Evolutionary conservation across 352 stramenopile genomes (phyloP).

Genomic region (Phytopythium montanum): DNA sequence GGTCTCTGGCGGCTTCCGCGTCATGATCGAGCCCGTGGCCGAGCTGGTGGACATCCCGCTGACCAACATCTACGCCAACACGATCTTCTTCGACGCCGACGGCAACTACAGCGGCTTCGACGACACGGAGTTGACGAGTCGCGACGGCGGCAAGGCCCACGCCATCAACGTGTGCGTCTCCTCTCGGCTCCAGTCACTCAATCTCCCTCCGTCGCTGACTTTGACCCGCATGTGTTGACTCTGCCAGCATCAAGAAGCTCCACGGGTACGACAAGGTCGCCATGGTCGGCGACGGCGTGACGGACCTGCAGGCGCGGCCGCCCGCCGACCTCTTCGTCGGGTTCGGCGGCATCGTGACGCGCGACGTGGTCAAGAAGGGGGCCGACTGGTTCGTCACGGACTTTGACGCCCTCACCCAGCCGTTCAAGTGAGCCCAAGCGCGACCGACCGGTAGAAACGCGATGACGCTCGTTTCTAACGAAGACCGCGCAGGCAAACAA

Average conservation of each 20-base stretch:
- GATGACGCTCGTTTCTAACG: not conserved
- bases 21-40: constrained; percentile 98
- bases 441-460: not conserved
- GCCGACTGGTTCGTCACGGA: constrained; percentile 98
- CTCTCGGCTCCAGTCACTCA: no score
- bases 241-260: constrained; percentile 84
- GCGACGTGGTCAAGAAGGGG: constrained; percentile 91
- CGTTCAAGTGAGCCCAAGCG: constrained; percentile 27
- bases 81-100: constrained; percentile 91
- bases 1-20: constrained; percentile 97
- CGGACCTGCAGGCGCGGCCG: constrained; percentile 96
- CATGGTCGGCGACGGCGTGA: constrained; percentile 99
- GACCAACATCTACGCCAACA: constrained; percentile 98
- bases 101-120: constrained; percentile 94
- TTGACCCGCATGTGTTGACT: constrained; percentile 13
- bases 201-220: not conserved
- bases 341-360: constrained; percentile 95
- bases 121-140: constrained; percentile 91
- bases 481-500: not conserved
- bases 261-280: constrained; percentile 93
- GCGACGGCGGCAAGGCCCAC: constrained; percentile 74
- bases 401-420: constrained; percentile 89
- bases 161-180: constrained; percentile 65
- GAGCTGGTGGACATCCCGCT: constrained; percentile 76
- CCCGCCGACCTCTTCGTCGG: constrained; percentile 97